Evolutionary conservation across 192 early-diverging fungal species (phyloP).

Genomic region (Umbelopsis isabellina): DNA sequence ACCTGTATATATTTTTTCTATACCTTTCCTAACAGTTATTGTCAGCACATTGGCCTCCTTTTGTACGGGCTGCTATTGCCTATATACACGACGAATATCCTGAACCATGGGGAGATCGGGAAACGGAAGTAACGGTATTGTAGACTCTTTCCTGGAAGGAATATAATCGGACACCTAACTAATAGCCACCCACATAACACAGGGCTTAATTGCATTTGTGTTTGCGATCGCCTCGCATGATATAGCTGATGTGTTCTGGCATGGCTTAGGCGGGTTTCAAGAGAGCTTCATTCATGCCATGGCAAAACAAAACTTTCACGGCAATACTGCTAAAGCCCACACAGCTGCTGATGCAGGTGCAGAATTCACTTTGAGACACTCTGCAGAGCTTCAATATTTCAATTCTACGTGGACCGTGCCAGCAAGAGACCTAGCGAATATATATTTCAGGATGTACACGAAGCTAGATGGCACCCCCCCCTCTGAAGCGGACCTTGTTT

Average conservation of each 20-base stretch:
- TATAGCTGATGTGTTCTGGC: constrained; percentile 72
- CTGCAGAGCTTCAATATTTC: constrained; percentile 27
- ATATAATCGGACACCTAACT: not conserved
- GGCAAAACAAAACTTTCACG: constrained; percentile 53
- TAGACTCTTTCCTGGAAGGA: not conserved
- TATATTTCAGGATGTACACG: constrained; percentile 58
- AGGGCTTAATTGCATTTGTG: constrained; percentile 65
- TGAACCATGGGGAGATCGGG: constrained; percentile 49
- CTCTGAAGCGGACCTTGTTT: constrained; percentile 41
- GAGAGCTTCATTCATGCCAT: constrained; percentile 64
- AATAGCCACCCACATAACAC: not conserved
- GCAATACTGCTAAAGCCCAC: constrained; percentile 53
- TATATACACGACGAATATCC: constrained; percentile 64
- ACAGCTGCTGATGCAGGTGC: constrained; percentile 63
- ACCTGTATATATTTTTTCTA: not conserved
- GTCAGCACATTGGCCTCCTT: constrained; percentile 72
- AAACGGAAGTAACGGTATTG: constrained; percentile 37
- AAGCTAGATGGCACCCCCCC: constrained; percentile 29
- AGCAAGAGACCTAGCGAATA: constrained; percentile 61
- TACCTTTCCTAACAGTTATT: constrained; percentile 8
- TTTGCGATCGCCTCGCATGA: constrained; percentile 72
- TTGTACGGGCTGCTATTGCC: constrained; percentile 54
- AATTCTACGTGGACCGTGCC: constrained; percentile 62
- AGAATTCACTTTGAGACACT: constrained; percentile 64
- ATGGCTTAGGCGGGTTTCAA: constrained; percentile 55